Base-by-base conservation (phyloP, 768 basidiomycete genomes). In the Pleurotus salmoneostramineus region DNA sequence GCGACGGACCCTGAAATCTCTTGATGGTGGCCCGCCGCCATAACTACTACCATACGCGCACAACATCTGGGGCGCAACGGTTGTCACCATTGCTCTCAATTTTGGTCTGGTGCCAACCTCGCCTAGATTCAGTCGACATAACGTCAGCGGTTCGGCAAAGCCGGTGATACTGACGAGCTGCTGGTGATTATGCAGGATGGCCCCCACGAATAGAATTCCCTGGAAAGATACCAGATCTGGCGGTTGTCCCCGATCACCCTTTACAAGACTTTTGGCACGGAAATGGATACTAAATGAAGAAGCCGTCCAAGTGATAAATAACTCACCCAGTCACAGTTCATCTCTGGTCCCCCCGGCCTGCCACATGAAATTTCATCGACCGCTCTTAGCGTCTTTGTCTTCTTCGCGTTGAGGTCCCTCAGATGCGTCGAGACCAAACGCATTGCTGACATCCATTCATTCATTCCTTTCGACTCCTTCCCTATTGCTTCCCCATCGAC, bases 381-480 rank as follows among this genome's bases (percentile, higher is more conserved):
- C 57, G 52, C 65, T 60, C 60, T 50, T 47, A 69, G 71, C 55
- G 71, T 68, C 64, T 65, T 58, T 57, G 59, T 61, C 57, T 59
- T 58, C 58, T 59, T 49, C 43, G 62, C 63, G 60, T 57, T 61
- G 58, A 61, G 67, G 66, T 66, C 69, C 71, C 69, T 65, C 56
- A 56, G 70, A 80, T 79, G 78, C 68, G 66, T 69, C 75, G 76
- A 77, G 71, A 65, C 68, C 71, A 37, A 55, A 17, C 40, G 68
- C 71, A 72, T 74, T 68, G 66, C 66, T 65, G 73, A 69, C 66
- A 70, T 61, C 65, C 61, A 64, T 50, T 58, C 59, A 50, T 62
- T 60, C 64, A 66, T 65, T 68, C 67, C 64, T 70, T 71, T 71
- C 67, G 56, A 71, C 71, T 68, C 62, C 62, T 68, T 61, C 58